These are phyloP conservation scores for Leccinum glutinopallens DNA, from an alignment of 1,284 basidiomycete genomes.

Conservation along the genomic window DNA sequence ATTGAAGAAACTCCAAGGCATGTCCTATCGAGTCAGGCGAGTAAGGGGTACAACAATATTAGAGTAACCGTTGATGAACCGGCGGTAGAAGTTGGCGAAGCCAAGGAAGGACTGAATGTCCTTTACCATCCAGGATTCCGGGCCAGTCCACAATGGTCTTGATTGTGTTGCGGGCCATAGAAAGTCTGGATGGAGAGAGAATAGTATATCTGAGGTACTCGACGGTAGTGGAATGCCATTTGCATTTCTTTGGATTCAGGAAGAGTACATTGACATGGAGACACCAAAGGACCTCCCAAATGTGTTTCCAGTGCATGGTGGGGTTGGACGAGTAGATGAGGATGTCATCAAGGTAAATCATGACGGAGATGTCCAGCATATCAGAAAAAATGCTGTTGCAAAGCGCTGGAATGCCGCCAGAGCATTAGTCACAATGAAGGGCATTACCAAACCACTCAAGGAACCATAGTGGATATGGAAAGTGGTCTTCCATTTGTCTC, in stretches of 20 bases:
- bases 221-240: background rate
- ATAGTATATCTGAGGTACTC: background rate
- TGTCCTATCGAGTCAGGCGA: background rate
- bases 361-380: background rate
- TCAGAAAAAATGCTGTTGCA: background rate
- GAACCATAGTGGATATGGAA: background rate
- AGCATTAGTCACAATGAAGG: background rate
- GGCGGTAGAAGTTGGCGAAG: background rate
- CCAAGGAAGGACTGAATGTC: background rate
- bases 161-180: background rate
- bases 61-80: background rate
- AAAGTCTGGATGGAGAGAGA: background rate
- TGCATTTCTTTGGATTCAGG: background rate
- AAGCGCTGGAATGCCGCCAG: background rate
- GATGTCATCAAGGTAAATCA: background rate
- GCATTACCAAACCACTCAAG: background rate
- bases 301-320: background rate
- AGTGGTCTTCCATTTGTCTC: background rate
- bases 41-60: background rate
- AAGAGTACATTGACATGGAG: background rate
- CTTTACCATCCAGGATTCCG: background rate
- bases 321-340: background rate
- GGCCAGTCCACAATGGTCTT: background rate
- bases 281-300: background rate
- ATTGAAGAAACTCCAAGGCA: conserved; percentile 5